Percentiles rank a stretch among this genome's conserved stretches.
These are phyloP conservation scores for Gastroboletus turbinatus DNA, from an alignment of 1,284 basidiomycete species.

Conservation along the genomic window DNA sequence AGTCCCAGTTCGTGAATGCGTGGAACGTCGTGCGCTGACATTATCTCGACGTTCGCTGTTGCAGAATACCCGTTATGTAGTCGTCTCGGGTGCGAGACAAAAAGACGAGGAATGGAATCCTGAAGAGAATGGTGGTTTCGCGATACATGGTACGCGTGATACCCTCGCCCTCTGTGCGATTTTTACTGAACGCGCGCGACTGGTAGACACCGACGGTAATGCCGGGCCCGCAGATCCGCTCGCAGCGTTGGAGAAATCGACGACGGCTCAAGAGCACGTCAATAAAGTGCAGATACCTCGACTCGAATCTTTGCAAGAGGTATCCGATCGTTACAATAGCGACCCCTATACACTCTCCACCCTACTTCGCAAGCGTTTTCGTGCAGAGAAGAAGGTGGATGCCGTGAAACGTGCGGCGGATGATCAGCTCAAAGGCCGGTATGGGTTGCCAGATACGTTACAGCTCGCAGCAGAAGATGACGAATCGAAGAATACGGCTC, in stretches of 20 bases:
- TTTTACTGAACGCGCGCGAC: not conserved
- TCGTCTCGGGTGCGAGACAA: conserved; percentile 83
- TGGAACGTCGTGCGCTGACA: not conserved
- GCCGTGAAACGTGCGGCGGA: conserved; percentile 66
- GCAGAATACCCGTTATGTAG: conserved; percentile 94
- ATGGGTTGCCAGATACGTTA: conserved; percentile 69
- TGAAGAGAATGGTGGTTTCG: conserved; percentile 90
- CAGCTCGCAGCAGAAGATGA: conserved; percentile 61
- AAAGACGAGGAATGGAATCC: conserved; percentile 97
- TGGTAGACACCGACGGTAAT: conserved; percentile 71
- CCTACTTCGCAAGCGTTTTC: conserved; percentile 76
- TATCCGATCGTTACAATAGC: conserved; percentile 70
- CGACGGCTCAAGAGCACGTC: conserved; percentile 70
- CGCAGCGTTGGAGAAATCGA: conserved; percentile 84
- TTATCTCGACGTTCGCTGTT: not conserved
- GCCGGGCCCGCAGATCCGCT: conserved; percentile 73
- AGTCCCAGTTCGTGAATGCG: too few species aligned
- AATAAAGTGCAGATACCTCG: conserved; percentile 74
- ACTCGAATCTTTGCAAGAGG: conserved; percentile 72
- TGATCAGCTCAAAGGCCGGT: conserved; percentile 65
- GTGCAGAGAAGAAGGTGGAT: conserved; percentile 81
- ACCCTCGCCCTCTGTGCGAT: too few species aligned
- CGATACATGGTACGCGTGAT: conserved; percentile 69
- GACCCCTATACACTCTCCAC: conserved; percentile 85
- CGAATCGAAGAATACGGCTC: conserved; percentile 53